These are phyloP conservation scores for Colletotrichum ledebouriae DNA, from an alignment of 2,329 filamentous ascomycete species.

Conservation along the genomic window DNA sequence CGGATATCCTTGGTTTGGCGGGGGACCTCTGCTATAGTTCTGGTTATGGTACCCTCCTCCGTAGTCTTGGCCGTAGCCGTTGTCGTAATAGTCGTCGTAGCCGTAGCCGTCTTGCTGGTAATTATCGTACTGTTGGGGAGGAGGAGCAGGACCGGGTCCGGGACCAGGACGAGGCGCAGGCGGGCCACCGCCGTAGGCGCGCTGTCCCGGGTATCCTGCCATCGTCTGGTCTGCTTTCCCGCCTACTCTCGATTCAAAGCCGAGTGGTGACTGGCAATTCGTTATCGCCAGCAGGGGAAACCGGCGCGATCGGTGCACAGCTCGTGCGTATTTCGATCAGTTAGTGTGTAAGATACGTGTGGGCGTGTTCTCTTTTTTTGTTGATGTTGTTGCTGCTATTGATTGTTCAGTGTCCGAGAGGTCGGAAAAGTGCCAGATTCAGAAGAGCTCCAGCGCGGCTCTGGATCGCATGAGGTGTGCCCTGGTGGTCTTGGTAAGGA, in stretches of 20 bases:
- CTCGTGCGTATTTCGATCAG: slow-evolving; percentile 2
- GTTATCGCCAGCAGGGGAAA: slow-evolving; percentile 9
- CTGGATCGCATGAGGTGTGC: slow-evolving; percentile 26
- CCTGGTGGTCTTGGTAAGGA: slow-evolving; percentile 25
- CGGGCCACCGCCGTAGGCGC: slow-evolving; percentile 62
- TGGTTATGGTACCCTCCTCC: slow-evolving; percentile 59
- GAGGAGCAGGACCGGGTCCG: slow-evolving; percentile 42
- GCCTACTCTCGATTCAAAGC: slow-evolving; percentile 18
- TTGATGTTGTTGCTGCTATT: slow-evolving; percentile 2
- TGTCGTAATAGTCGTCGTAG: slow-evolving; percentile 60
- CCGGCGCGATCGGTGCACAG: not conserved
- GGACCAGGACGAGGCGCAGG: slow-evolving; percentile 57
- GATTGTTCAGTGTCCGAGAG: slow-evolving; percentile 11
- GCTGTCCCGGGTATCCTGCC: slow-evolving; percentile 57
- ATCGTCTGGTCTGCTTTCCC: slow-evolving; percentile 29
- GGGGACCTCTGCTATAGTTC: slow-evolving; percentile 58
- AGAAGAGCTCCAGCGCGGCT: slow-evolving; percentile 28
- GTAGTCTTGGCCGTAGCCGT: slow-evolving; percentile 55
- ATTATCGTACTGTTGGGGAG: slow-evolving; percentile 58
- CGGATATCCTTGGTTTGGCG: slow-evolving; percentile 55
- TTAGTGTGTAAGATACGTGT: not conserved
- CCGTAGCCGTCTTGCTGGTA: slow-evolving; percentile 60
- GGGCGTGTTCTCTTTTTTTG: not conserved
- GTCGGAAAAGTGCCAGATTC: slow-evolving; percentile 28
- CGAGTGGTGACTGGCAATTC: not conserved